Evolutionary conservation across 176 grass and related monocot species (phyloP).

Genomic region (Oryza australiensis): DNA sequence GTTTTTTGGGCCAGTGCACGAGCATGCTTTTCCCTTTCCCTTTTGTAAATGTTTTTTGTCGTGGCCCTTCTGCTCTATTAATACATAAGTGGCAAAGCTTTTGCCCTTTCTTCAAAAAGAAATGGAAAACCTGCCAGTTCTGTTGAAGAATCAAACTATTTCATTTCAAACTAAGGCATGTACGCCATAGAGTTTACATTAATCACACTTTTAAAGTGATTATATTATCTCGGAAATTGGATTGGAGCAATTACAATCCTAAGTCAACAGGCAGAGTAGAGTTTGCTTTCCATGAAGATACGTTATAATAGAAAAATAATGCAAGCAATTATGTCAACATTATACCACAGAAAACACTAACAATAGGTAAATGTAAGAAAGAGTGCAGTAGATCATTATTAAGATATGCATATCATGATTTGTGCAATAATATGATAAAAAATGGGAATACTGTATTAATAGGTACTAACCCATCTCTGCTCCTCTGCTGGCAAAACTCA

Average conservation of each 20-base stretch:
- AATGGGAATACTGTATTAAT: constrained; percentile 6
- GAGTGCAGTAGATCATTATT: neutral
- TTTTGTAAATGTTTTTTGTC: no score
- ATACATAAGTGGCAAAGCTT: no score
- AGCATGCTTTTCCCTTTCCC: no score
- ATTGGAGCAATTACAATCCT: neutral
- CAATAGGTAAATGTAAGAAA: neutral
- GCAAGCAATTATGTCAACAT: neutral
- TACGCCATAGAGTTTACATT: neutral
- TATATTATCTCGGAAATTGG: neutral
- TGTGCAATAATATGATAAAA: constrained; percentile 6
- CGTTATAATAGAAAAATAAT: neutral
- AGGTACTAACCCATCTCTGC: constrained; percentile 54
- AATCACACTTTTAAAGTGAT: neutral
- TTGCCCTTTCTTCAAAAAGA: no score
- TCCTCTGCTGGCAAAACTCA: constrained; percentile 43
- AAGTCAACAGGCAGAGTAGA: neutral
- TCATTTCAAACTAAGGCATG: neutral
- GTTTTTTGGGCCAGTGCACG: no score
- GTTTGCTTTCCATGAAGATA: neutral
- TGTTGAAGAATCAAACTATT: neutral
- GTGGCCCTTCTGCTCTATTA: no score
- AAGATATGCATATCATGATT: neutral
- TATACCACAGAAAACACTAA: neutral
- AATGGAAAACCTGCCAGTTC: neutral